Evolutionary conservation across 192 early-diverging fungal species (phyloP).

Genomic region (Chytriomyces sp.): DNA sequence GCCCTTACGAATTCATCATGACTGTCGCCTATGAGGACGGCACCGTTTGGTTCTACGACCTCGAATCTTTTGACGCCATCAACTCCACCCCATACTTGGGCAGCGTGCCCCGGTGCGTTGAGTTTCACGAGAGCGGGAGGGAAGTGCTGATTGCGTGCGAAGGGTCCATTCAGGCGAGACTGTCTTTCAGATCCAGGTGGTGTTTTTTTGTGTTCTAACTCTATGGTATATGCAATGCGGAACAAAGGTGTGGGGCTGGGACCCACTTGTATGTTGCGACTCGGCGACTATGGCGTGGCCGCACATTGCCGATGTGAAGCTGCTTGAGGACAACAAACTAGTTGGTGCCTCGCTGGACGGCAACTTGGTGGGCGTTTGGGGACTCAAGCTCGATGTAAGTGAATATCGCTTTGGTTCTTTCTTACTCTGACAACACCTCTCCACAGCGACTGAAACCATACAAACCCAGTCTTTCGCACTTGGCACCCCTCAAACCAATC

Average conservation of each 20-base stretch:
- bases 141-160: constrained; percentile 42
- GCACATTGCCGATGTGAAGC: constrained; percentile 48
- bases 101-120: constrained; percentile 30
- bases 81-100: constrained; percentile 23
- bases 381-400: constrained; percentile 47
- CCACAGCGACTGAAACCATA: constrained; percentile 20
- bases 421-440: background rate
- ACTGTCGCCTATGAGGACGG: constrained; percentile 44
- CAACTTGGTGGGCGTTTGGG: constrained; percentile 56
- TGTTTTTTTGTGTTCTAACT: too few relatives aligned
- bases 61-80: constrained; percentile 56
- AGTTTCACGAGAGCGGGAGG: constrained; percentile 52
- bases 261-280: constrained; percentile 45
- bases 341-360: constrained; percentile 49
- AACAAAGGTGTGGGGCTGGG: constrained; percentile 51
- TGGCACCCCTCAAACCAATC: background rate
- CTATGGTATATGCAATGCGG: background rate
- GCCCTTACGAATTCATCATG: constrained; percentile 62
- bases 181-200: too few relatives aligned
- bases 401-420: background rate
- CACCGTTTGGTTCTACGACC: constrained; percentile 55
- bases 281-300: constrained; percentile 43
- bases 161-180: constrained; percentile 42
- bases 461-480: constrained; percentile 1
- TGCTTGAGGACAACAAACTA: constrained; percentile 46